Percentiles rank a stretch among this genome's conserved stretches.
These are phyloP conservation scores for Dendrobium huoshanense DNA, from an alignment of 106 monocot species.

Conservation along the genomic window DNA sequence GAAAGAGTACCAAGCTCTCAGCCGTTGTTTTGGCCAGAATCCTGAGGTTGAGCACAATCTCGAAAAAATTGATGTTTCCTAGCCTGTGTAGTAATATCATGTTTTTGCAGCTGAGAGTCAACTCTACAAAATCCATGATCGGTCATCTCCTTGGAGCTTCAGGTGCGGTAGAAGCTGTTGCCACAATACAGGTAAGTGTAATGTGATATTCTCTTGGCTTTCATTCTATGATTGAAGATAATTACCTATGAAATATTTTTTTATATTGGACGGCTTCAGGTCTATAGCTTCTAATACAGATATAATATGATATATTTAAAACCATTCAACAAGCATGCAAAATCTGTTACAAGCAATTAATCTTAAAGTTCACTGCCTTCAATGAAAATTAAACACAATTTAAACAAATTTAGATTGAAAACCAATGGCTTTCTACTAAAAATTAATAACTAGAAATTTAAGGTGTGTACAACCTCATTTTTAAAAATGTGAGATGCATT, in stretches of 20 bases:
- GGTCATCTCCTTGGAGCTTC: slow-evolving; percentile 93
- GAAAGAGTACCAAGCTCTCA: slow-evolving; percentile 87
- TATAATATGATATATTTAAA: too few relatives aligned
- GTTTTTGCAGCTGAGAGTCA: slow-evolving; percentile 28
- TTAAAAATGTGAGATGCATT: too few relatives aligned
- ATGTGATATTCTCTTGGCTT: neutral
- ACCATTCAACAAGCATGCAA: too few relatives aligned
- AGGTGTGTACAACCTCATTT: too few relatives aligned
- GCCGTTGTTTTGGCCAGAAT: slow-evolving; percentile 70
- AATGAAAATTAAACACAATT: too few relatives aligned
- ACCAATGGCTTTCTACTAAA: too few relatives aligned
- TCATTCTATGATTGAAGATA: neutral
- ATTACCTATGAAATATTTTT: neutral
- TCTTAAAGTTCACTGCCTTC: too few relatives aligned
- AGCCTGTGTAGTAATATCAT: neutral
- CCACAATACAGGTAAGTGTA: slow-evolving; percentile 59
- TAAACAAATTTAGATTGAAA: too few relatives aligned
- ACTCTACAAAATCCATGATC: slow-evolving; percentile 98
- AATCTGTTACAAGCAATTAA: too few relatives aligned
- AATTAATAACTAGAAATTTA: too few relatives aligned
- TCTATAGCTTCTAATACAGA: too few relatives aligned
- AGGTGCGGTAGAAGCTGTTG: slow-evolving; percentile 96
- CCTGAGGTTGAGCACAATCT: slow-evolving; percentile 44
- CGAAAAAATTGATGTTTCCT: neutral
- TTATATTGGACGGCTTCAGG: neutral